phyloP scores from a whole-genome alignment of 1,284 basidiomycete species.

The Sanguinoderma infundibulare region DNA sequence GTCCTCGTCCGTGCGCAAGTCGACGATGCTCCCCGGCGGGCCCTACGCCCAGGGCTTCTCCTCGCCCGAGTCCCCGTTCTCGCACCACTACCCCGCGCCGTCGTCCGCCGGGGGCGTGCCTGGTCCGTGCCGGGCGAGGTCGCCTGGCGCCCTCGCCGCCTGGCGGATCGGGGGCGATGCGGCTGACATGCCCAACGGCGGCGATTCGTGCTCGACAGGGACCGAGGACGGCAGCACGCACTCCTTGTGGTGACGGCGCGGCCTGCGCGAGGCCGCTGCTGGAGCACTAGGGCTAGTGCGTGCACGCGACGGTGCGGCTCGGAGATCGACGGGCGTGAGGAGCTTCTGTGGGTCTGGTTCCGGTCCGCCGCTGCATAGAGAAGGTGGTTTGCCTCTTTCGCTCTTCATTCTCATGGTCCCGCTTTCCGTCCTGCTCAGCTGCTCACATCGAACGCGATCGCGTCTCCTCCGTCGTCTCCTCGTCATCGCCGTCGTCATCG shows the following conservation, averaged over 20 bases:
- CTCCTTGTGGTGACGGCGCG: not conserved
- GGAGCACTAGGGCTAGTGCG: no score
- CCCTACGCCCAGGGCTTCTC: not conserved
- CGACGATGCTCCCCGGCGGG: not conserved
- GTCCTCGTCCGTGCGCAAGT: constrained; percentile 3
- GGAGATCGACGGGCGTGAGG: not conserved
- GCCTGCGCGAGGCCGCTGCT: not conserved
- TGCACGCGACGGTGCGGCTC: not conserved
- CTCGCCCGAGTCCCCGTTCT: not conserved
- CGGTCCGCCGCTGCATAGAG: not conserved
- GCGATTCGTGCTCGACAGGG: not conserved
- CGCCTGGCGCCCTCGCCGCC: not conserved
- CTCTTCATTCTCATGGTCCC: not conserved
- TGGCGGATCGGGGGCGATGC: not conserved
- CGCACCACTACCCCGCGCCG: not conserved
- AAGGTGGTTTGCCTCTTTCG: not conserved
- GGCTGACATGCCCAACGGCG: not conserved
- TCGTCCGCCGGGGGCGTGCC: not conserved
- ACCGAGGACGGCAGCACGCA: constrained; percentile 2
- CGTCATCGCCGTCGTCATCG: not conserved
- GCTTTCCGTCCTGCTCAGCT: not conserved
- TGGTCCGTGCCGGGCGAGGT: not conserved
- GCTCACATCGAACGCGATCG: no score
- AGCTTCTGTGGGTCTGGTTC: no score
- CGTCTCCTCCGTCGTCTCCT: not conserved